Percentiles rank a stretch among this genome's conserved stretches.
phyloP scores from a whole-genome alignment of 2,329 filamentous ascomycete genomes.

The Talaromyces sp. region DNA sequence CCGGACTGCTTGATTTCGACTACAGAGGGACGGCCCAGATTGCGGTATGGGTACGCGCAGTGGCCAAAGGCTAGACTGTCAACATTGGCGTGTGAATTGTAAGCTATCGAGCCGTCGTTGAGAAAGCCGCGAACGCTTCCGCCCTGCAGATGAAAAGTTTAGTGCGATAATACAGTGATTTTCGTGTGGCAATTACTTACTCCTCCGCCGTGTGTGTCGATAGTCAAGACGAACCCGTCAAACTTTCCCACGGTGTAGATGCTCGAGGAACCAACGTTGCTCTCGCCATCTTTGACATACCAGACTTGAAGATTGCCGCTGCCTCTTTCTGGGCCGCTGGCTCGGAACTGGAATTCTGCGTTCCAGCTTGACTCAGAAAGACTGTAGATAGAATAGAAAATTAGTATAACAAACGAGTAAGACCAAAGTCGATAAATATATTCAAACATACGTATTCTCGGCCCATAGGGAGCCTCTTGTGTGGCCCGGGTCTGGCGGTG shows the following conservation, averaged over 20 bases:
- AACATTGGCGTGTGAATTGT: conserved; percentile 66
- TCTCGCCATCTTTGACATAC: conserved; percentile 68
- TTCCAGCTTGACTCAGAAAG: conserved; percentile 64
- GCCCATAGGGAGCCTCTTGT: conserved; percentile 80
- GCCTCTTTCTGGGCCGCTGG: conserved; percentile 75
- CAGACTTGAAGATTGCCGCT: conserved; percentile 91
- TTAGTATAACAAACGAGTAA: background rate
- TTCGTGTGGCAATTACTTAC: conserved; percentile 22
- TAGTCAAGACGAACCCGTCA: conserved; percentile 80
- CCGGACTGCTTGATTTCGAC: conserved; percentile 67
- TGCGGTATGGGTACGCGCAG: conserved; percentile 86
- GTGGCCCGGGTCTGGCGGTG: conserved; percentile 80
- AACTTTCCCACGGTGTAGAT: conserved; percentile 81
- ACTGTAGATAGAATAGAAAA: conserved; percentile 18
- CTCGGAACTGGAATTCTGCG: conserved; percentile 80
- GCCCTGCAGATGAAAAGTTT: conserved; percentile 34
- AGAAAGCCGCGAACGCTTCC: conserved; percentile 88
- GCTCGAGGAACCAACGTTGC: conserved; percentile 63
- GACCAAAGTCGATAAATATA: background rate
- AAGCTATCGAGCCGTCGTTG: conserved; percentile 83
- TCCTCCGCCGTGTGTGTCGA: conserved; percentile 75
- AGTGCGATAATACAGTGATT: conserved; percentile 5
- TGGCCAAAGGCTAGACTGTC: conserved; percentile 89
- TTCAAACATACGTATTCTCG: conserved; percentile 45
- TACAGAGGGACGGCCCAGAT: conserved; percentile 76